Evolutionary conservation across 257 asterid genomes (phyloP), one percentile per base, ranked within the genome.

Genomic region (Solanum pennellii): DNA sequence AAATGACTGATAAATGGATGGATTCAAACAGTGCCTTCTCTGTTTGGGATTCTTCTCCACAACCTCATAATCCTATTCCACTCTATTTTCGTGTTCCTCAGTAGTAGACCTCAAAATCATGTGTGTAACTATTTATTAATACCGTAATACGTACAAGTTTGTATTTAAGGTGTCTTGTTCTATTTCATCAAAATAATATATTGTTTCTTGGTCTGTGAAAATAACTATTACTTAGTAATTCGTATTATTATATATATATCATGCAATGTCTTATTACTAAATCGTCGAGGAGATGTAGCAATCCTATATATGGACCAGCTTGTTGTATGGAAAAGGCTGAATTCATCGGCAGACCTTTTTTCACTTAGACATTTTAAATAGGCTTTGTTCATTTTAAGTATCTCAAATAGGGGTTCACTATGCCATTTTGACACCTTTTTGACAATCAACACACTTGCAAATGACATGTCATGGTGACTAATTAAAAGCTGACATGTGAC

Each of bases 21-120:
- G 93, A 92, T 69, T 92, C 95, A 0, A 86, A 13, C 73, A 93
- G 98, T 39, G 96, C 98, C 5, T 94, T 94, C 65, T 87, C 95
- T 0, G 95, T 94, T 0, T 94, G 98, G 98, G 96, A 93, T 18
- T 89, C 98, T 1, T 72, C 92, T 20, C 93, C 93, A 0, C 39
- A 65, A 6, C 77, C 93, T 5, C 60, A 12, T 25, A 94, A 93
- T 74, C 93, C 89, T 6, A 47, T 93, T 42, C 98, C 96, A 1
- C 87, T 93, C 31, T 93, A 90, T 79, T 87, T 94, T 14, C 94
- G 98, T 7, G 37, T 93, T 62, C 94, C 94, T 37, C 90, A 14
- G 1, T 90, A 68, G 27, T 76, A 42, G 7, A 12, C 3, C 1
- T 21, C 5, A 8, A 59, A 7, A 7, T 20, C n/a, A 23, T 4